Percentiles rank a stretch among this genome's conserved stretches.
phyloP scores from a whole-genome alignment of 2,329 filamentous ascomycete species.

The Trichoderma simmonsii region DNA sequence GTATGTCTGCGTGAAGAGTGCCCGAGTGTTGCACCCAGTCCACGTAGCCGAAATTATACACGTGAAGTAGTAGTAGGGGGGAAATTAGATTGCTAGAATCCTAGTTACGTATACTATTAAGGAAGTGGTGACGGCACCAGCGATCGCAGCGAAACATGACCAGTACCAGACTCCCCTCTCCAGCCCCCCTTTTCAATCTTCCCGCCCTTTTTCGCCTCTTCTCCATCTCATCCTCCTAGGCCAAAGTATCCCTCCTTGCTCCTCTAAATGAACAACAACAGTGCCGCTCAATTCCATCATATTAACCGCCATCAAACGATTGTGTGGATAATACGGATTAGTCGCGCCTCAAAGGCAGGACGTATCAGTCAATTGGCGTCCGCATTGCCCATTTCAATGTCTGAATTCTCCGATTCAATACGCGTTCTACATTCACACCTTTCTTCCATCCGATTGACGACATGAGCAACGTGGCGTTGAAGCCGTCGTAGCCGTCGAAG shows the following conservation, averaged over 20 bases:
- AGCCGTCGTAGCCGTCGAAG: neutral
- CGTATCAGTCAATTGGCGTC: neutral
- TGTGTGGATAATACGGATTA: neutral
- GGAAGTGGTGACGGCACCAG: neutral
- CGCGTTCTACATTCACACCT: neutral
- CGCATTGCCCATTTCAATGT: neutral
- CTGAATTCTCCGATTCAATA: neutral
- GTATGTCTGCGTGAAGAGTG: neutral
- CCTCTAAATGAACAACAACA: neutral
- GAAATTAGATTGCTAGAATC: neutral
- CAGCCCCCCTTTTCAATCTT: neutral
- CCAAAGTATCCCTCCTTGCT: neutral
- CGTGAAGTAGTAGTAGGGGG: neutral
- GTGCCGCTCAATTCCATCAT: neutral
- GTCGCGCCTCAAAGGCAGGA: neutral
- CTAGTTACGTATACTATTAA: neutral
- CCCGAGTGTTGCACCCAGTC: neutral
- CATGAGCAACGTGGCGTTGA: neutral
- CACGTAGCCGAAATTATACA: neutral
- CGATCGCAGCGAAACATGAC: neutral
- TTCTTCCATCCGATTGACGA: neutral
- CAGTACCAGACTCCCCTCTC: neutral
- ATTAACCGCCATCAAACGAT: neutral
- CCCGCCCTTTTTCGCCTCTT: neutral
- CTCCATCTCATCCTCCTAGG: neutral